Evolutionary conservation across 2,329 filamentous ascomycete species (phyloP), one percentile per base, ranked within the genome.

Genomic region (Venturia effusa): DNA sequence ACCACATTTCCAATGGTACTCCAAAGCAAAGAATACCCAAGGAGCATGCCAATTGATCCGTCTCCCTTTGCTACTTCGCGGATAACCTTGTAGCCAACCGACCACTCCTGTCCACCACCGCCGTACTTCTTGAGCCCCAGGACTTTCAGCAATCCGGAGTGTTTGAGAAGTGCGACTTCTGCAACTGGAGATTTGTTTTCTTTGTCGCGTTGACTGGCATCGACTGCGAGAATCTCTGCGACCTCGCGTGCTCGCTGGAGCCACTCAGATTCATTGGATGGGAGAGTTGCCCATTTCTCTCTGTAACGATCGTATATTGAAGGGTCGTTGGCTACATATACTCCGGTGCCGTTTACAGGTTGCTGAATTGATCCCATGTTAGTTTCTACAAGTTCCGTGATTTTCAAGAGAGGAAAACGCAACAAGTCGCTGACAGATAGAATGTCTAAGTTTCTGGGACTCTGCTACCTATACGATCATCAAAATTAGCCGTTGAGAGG

Each of bases 11-110:
- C 83, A 0, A 82, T 87, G 0, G 79, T 83, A 0, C 81, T 84
- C 85, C 85, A 88, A 8, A 87, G 75, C 4, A 88, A 74, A 68
- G 88, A 84, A 67, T 88, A 88, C 0, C 83, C 85, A 0, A 88
- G 76, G 0, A 88, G 77, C 84, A 87, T 86, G 1, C 85, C 85
- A 39, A 88, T 76, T 0, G 83, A 84, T 78, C 85, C 85, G 71
- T 88, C 85, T 0, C 78, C 81, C 68, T 85, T 85, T 0, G 86
- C 83, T 6, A 88, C 82, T 65, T 87, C 84, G 0, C 85, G 78
- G 34, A 88, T 85, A 0, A 75, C 76, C 68, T 82, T 81, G 68
- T 85, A 87, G 0, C 76, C 85, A 1, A 84, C 77, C 37, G 76
- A 76, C 82, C 81, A 84, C 1, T 73, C 70, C 68, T 84, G 77